phyloP scores from a whole-genome alignment of 2,329 filamentous ascomycete genomes.

The Plenodomus biglobosus region DNA sequence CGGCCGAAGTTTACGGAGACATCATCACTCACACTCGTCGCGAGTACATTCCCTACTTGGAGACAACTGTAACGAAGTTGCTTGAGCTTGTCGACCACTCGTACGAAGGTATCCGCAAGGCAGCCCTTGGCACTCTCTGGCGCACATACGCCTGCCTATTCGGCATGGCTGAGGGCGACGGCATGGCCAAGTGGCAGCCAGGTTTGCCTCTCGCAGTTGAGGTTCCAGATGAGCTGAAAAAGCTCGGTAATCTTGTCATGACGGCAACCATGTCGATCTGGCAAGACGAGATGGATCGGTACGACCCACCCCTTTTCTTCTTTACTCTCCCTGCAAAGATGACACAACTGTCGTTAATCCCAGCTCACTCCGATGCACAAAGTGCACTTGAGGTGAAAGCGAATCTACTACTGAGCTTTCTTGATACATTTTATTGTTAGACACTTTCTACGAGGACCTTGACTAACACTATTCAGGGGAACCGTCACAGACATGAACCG shows the following conservation, averaged over 20 bases:
- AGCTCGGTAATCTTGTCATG: constrained; percentile 83
- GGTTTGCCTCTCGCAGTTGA: constrained; percentile 81
- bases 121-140: constrained; percentile 88
- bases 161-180: constrained; percentile 78
- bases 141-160: constrained; percentile 90
- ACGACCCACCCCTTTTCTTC: constrained; percentile 52
- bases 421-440: constrained; percentile 44
- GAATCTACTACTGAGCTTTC: constrained; percentile 60
- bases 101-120: constrained; percentile 93
- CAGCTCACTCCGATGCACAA: constrained; percentile 98
- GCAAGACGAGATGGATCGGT: constrained; percentile 91
- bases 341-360: constrained; percentile 88
- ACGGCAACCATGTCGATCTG: constrained; percentile 82
- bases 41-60: constrained; percentile 79
- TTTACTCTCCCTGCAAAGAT: constrained; percentile 57
- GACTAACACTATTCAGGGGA: constrained; percentile 56
- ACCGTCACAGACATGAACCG: constrained; percentile 95
- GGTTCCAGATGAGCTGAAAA: constrained; percentile 76
- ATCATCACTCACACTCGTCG: constrained; percentile 84
- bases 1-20: constrained; percentile 91
- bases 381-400: constrained; percentile 86
- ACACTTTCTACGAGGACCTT: constrained; percentile 5
- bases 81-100: constrained; percentile 81
- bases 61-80: constrained; percentile 82
- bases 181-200: constrained; percentile 80